Evolutionary conservation across 805 yeast genomes (phyloP).

Genomic region (Ogataea paraovalis): DNA sequence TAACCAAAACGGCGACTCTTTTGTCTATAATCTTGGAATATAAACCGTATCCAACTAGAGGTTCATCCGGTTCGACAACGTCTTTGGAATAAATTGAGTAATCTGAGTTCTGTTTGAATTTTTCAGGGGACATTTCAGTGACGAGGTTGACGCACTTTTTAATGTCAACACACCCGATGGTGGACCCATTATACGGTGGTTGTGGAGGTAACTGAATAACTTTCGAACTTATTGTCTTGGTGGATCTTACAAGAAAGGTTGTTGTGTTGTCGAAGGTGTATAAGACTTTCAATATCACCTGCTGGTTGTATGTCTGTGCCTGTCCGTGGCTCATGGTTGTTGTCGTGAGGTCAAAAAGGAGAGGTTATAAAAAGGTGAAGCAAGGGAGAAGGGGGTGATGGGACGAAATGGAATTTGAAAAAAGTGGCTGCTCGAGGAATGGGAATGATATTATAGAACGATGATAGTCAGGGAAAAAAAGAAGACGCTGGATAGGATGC

Average conservation of each 20-base stretch:
- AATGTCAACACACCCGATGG: constrained; percentile 39
- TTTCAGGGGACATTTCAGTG: constrained; percentile 44
- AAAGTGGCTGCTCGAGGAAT: background rate
- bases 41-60: constrained; percentile 45
- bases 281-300: constrained; percentile 33
- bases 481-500: too few species aligned
- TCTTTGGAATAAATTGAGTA: constrained; percentile 45
- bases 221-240: constrained; percentile 33
- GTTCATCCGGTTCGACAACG: constrained; percentile 48
- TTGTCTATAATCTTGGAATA: constrained; percentile 31
- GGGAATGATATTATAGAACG: background rate
- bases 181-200: constrained; percentile 39
- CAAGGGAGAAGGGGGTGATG: background rate
- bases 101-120: constrained; percentile 37
- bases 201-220: constrained; percentile 39
- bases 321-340: constrained; percentile 15
- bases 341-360: background rate
- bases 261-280: constrained; percentile 41
- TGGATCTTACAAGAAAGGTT: constrained; percentile 40
- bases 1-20: constrained; percentile 38
- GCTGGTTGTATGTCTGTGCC: constrained; percentile 22
- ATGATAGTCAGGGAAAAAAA: background rate
- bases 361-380: background rate
- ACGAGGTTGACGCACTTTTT: constrained; percentile 43
- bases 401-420: background rate